A percentile compares a stretch with the other conserved stretches of the same genome.
Evolutionary conservation across 306 rosid species (phyloP).

Genomic region (Cicer cuneatum): DNA sequence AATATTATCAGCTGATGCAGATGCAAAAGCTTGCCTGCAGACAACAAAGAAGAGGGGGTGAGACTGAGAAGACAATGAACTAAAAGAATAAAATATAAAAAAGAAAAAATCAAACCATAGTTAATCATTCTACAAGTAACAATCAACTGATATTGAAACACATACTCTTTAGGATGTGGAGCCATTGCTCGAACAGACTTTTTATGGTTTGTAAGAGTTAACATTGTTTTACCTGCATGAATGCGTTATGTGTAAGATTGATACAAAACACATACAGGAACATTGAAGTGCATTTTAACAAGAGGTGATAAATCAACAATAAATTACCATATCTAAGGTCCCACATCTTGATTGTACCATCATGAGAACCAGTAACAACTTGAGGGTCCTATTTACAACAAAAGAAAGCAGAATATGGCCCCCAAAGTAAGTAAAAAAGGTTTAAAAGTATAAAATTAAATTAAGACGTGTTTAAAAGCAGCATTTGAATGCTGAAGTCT

Average conservation of each 20-base stretch:
- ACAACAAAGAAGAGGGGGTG: conserved; percentile 25
- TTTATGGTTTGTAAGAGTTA: conserved; percentile 94
- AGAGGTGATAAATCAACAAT: too few relatives aligned
- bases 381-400: conserved; percentile 81
- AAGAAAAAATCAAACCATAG: conserved; percentile 29
- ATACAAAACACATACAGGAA: conserved; percentile 5
- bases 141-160: conserved; percentile 18
- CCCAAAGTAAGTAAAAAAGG: not conserved
- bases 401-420: conserved; percentile 27
- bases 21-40: conserved; percentile 87
- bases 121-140: conserved; percentile 32
- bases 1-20: conserved; percentile 98
- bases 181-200: conserved; percentile 98
- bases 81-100: conserved; percentile 7
- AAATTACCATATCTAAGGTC: too few relatives aligned
- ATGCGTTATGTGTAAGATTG: conserved; percentile 32
- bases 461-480: conserved; percentile 12
- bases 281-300: conserved; percentile 17
- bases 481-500: conserved; percentile 26
- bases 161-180: conserved; percentile 96
- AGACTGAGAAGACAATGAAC: conserved; percentile 29
- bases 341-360: conserved; percentile 39
- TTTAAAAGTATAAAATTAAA: conserved; percentile 17
- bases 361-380: conserved; percentile 98
- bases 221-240: conserved; percentile 84